Evolutionary conservation across 2,329 filamentous ascomycete genomes (phyloP), one percentile per base, ranked within the genome.

Genomic region (Aspergillus floridensis): DNA sequence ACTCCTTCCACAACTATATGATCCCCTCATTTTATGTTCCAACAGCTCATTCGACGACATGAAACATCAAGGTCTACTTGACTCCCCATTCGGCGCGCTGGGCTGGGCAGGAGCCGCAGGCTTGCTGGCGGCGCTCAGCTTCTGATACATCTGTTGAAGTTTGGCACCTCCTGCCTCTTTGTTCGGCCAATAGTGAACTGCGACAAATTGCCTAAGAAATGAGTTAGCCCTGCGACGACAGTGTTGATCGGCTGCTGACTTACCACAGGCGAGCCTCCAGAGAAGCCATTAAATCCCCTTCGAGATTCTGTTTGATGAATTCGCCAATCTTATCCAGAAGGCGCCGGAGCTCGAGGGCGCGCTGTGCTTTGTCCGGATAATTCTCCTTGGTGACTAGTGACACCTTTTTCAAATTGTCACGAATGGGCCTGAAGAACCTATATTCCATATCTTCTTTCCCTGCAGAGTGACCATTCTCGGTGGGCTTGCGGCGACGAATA

Each of bases 371-470:
- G 59, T 75, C 76, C 8, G 78, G 77, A 48, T 79, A 74, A 41
- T 75, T 77, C 57, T 77, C 76, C 59, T 79, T 80, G 1, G 77
- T 81, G 47, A 79, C 76, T 32, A 70, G 71, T 24, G 77, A 74
- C n/a, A 80, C 77, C 56, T 74, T 73, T 59, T 72, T 76, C 22
- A 80, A 67, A 53, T 76, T 73, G 41, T 76, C 75, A 47, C 73
- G 72, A 41, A 81, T 79, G 12, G 80, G 80, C 57, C 75, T 78
- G 68, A 82, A 81, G 60, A 82, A 72, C 61, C 75, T 69, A 52
- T 73, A 74, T 56, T 78, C 70, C 67, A 80, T 78, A 44, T 76
- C 73, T 62, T 77, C 68, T 44, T 72, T 70, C 26, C 58, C 65
- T 57, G 57, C 61, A 62, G 61, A 63, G 55, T 68, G 64, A 24